phyloP scores from a whole-genome alignment of 352 stramenopile genomes.

The Globisporangium heterothallicum region DNA sequence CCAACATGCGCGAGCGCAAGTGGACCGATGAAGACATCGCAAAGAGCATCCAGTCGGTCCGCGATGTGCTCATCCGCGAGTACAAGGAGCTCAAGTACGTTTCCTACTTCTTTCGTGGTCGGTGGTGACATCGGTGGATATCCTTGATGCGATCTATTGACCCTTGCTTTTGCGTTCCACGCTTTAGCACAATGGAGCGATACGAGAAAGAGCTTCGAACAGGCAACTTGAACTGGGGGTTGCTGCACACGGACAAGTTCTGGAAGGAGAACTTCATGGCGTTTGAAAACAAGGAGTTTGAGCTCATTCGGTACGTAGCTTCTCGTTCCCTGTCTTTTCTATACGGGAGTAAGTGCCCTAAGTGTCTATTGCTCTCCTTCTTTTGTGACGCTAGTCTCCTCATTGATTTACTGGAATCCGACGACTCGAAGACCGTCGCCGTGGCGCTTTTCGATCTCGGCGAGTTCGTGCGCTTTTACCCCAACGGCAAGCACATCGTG shows the following conservation, averaged over 20 bases:
- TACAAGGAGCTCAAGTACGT: conserved; percentile 88
- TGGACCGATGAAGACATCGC: conserved; percentile 95
- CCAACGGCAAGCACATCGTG: conserved; percentile 94
- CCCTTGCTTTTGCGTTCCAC: not conserved
- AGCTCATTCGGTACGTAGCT: conserved; percentile 69
- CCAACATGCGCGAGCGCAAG: conserved; percentile 91
- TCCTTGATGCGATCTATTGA: not conserved
- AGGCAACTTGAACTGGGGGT: conserved; percentile 93
- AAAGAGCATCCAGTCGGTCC: conserved; percentile 71
- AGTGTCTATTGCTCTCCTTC: conserved; percentile 1
- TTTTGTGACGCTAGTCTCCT: conserved; percentile 66
- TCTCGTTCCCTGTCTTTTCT: not conserved
- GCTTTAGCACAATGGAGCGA: conserved; percentile 90
- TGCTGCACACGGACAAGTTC: conserved; percentile 97
- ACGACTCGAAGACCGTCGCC: conserved; percentile 91
- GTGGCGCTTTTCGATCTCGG: conserved; percentile 97
- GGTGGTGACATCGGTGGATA: not conserved
- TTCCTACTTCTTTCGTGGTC: not conserved
- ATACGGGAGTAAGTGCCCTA: not conserved
- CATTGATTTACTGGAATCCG: conserved; percentile 90
- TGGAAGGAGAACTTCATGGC: conserved; percentile 98
- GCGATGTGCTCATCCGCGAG: conserved; percentile 78
- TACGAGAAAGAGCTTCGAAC: conserved; percentile 96
- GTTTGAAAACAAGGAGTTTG: conserved; percentile 96
- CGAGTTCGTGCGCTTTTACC: conserved; percentile 97